Evolutionary conservation across 2,329 filamentous ascomycete genomes (phyloP).

Genomic region (Ambrosiella beaveri): DNA sequence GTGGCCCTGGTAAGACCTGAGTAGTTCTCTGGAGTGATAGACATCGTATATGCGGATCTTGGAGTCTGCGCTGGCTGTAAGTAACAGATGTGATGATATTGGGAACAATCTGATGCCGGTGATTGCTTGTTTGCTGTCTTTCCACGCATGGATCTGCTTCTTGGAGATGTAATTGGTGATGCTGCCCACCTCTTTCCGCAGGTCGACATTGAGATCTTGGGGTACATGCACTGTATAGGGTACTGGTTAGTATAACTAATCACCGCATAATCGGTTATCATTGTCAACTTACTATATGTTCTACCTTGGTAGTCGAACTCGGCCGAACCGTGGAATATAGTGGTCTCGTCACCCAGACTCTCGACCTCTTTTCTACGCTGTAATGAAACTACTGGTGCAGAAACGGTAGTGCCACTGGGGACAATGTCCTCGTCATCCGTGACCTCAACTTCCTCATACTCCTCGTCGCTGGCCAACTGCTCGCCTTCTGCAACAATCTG

Average conservation of each 20-base stretch:
- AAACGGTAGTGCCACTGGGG: conserved; percentile 43
- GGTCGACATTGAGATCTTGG: conserved; percentile 71
- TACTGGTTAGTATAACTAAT: not conserved
- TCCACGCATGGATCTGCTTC: conserved; percentile 84
- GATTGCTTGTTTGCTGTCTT: conserved; percentile 65
- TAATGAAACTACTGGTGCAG: conserved; percentile 36
- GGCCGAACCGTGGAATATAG: conserved; percentile 67
- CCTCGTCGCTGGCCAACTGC: conserved; percentile 61
- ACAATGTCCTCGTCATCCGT: conserved; percentile 54
- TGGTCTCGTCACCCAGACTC: conserved; percentile 55
- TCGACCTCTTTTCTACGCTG: conserved; percentile 40
- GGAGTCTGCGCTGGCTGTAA: conserved; percentile 78
- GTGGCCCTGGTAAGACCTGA: conserved; percentile 85
- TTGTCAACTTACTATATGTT: conserved; percentile 45
- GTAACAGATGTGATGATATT: conserved; percentile 64
- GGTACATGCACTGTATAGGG: conserved; percentile 57
- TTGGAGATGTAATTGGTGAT: conserved; percentile 86
- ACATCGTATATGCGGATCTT: conserved; percentile 91
- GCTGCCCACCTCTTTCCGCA: conserved; percentile 64
- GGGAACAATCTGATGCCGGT: conserved; percentile 86
- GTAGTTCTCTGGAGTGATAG: conserved; percentile 72
- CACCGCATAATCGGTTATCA: not conserved
- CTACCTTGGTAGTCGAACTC: conserved; percentile 86
- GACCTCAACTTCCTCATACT: conserved; percentile 62
- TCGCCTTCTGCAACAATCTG: conserved; percentile 59